phyloP scores from a whole-genome alignment of 805 yeast species.

The Geotrichum ghanense region DNA sequence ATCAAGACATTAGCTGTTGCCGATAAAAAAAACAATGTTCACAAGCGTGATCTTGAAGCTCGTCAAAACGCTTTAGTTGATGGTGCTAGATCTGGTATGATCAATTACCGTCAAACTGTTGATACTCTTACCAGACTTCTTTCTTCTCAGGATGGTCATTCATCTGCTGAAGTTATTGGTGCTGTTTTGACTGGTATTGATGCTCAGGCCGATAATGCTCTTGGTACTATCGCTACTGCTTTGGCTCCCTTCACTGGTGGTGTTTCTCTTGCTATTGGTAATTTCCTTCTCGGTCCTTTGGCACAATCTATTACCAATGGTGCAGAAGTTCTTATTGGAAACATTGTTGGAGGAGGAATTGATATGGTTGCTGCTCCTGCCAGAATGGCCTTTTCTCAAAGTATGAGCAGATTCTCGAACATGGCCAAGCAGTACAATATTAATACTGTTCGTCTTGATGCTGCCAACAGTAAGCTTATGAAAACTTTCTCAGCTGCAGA shows the following conservation, averaged over 20 bases:
- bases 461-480: not conserved
- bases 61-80: slow-evolving; percentile 3
- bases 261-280: slow-evolving; percentile 14
- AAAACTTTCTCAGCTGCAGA: too few relatives aligned
- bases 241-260: slow-evolving; percentile 19
- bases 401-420: not conserved
- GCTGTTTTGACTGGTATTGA: slow-evolving; percentile 23
- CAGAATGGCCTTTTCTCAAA: not conserved
- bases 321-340: slow-evolving; percentile 22
- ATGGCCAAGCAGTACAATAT: not conserved
- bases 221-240: slow-evolving; percentile 14
- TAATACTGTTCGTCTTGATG: not conserved
- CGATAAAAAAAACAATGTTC: too few relatives aligned
- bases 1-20: too few relatives aligned
- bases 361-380: slow-evolving; percentile 9
- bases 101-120: slow-evolving; percentile 14
- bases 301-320: slow-evolving; percentile 24
- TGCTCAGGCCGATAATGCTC: slow-evolving; percentile 23
- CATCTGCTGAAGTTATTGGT: slow-evolving; percentile 12
- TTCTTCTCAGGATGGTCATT: not conserved
- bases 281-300: slow-evolving; percentile 18
- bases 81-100: slow-evolving; percentile 10
- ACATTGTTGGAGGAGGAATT: slow-evolving; percentile 11
- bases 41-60: not conserved
- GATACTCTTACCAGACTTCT: slow-evolving; percentile 1